Conservation (phyloP, 768 basidiomycete genomes). For the Termitomyces eurrhizus region DNA sequence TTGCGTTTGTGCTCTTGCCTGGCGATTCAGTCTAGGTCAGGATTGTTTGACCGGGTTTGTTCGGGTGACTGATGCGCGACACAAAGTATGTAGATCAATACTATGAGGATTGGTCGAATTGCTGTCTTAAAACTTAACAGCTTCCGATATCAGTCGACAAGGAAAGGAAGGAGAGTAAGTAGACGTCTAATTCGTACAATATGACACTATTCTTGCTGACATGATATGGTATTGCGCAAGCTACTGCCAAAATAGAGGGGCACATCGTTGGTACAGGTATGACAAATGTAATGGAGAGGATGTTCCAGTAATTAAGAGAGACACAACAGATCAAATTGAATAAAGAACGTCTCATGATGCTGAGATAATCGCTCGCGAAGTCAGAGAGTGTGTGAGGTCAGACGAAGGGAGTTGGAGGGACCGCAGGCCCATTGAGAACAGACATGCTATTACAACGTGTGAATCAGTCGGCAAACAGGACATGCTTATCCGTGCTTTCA, state of each 20-base stretch:
- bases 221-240: neutral
- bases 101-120: too few relatives aligned
- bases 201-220: slow-evolving; percentile 16
- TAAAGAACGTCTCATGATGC: slow-evolving; percentile 13
- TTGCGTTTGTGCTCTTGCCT: neutral
- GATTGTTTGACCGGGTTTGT: slow-evolving; percentile 30
- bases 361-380: slow-evolving; percentile 4
- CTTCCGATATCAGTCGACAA: neutral
- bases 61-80: slow-evolving; percentile 11
- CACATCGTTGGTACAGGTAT: slow-evolving; percentile 9
- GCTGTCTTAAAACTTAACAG: neutral
- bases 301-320: slow-evolving; percentile 11
- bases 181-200: slow-evolving; percentile 18
- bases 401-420: neutral
- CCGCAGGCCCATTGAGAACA: neutral
- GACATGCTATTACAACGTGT: neutral
- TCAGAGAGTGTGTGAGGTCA: neutral
- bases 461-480: slow-evolving; percentile 71
- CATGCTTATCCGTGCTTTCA: slow-evolving; percentile 74
- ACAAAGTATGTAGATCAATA: too few relatives aligned
- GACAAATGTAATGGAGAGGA: neutral
- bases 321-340: slow-evolving; percentile 16
- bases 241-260: slow-evolving; percentile 4
- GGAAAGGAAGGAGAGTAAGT: neutral
- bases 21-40: neutral